phyloP scores from a whole-genome alignment of 345 rosid genomes.

The Ricinus communis region DNA sequence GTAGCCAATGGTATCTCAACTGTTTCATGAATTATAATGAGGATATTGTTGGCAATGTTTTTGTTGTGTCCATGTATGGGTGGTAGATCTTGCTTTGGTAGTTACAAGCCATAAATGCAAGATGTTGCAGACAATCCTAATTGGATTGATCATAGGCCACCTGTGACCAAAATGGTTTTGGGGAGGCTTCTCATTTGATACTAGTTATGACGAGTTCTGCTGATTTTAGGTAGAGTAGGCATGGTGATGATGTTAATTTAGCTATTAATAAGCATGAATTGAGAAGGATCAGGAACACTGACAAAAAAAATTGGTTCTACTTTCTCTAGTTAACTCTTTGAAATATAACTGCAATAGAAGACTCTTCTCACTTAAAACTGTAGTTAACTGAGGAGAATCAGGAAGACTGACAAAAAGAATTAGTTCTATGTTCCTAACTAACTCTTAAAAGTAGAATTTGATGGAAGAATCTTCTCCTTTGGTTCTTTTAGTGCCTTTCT shows the following conservation, averaged over 20 bases:
- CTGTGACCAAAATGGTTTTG: neutral
- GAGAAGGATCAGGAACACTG: neutral
- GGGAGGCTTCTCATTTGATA: conserved; percentile 2
- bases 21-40: neutral
- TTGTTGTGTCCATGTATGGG: neutral
- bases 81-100: neutral
- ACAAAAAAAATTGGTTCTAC: no score
- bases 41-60: neutral
- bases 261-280: neutral
- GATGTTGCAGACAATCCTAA: no score
- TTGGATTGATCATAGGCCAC: no score
- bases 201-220: neutral
- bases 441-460: no score
- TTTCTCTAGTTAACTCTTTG: no score
- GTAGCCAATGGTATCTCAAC: neutral
- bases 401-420: no score
- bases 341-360: no score
- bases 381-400: neutral
- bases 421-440: no score
- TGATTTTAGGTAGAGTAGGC: neutral
- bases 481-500: no score
- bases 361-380: neutral
- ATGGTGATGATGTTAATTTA: neutral
- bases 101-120: neutral
- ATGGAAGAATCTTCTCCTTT: no score